Evolutionary conservation across 495 filamentous ascomycete genomes (phyloP).

Genomic region (Penicillium tannophilum): DNA sequence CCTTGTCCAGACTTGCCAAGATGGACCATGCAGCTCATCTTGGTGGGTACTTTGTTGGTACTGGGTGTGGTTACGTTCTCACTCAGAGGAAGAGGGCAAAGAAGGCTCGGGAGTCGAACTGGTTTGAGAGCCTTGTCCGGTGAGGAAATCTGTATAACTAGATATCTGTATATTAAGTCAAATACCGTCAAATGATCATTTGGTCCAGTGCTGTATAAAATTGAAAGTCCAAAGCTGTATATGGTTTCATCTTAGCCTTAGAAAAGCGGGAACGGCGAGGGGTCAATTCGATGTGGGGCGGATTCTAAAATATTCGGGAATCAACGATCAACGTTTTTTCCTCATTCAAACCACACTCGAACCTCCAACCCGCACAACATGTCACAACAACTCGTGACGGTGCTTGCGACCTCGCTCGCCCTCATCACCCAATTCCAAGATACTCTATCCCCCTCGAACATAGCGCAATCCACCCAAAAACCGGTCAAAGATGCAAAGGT

Average conservation of each 20-base stretch:
- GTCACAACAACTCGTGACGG: slow-evolving; percentile 38
- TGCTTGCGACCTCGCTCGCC: slow-evolving; percentile 35
- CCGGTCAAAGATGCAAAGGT: slow-evolving; percentile 44
- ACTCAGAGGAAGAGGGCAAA: slow-evolving; percentile 21
- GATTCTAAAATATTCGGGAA: neutral
- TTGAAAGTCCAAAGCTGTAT: too few species aligned
- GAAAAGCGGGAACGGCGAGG: neutral
- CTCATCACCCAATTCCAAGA: slow-evolving; percentile 43
- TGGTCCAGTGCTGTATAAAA: too few species aligned
- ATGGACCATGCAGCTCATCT: slow-evolving; percentile 77
- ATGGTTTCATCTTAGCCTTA: neutral
- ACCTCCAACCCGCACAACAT: slow-evolving; percentile 26
- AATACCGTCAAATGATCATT: neutral
- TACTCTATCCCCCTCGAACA: slow-evolving; percentile 30
- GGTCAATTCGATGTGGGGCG: neutral
- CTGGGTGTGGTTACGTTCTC: slow-evolving; percentile 33
- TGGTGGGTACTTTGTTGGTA: slow-evolving; percentile 61
- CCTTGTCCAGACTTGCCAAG: slow-evolving; percentile 28
- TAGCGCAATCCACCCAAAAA: slow-evolving; percentile 23
- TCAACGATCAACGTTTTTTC: neutral
- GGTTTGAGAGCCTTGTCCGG: slow-evolving; percentile 11
- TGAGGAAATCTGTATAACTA: neutral
- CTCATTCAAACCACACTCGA: neutral
- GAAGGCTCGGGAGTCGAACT: slow-evolving; percentile 21
- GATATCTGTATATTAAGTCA: neutral